phyloP scores from a whole-genome alignment of 202 grass and related monocot species.

The Carex arenaria region DNA sequence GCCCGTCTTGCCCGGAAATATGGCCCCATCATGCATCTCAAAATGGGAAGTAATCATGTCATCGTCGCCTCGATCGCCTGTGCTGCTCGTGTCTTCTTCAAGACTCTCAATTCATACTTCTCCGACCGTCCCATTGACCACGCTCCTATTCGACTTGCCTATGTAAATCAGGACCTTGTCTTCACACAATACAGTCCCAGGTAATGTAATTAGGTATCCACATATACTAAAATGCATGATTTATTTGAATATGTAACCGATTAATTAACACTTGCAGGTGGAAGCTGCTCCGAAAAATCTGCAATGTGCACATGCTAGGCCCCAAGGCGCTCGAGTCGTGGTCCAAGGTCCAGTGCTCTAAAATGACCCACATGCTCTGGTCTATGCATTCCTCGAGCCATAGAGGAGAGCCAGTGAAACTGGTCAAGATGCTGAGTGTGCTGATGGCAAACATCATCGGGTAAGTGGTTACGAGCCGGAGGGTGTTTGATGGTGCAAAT shows the following conservation, averaged over 20 bases:
- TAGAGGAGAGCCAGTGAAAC: not conserved
- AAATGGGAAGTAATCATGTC: constrained; percentile 1
- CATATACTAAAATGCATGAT: not conserved
- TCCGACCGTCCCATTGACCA: constrained; percentile 13
- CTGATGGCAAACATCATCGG: constrained; percentile 10
- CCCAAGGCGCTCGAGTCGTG: not conserved
- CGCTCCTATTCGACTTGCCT: not conserved
- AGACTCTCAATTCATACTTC: constrained; percentile 10
- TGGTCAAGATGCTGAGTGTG: constrained; percentile 8
- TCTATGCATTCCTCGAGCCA: not conserved
- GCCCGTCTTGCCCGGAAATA: constrained; percentile 3
- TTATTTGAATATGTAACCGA: not conserved
- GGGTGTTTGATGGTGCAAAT: constrained; percentile 7
- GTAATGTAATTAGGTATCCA: not conserved
- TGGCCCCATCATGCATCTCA: constrained; percentile 28
- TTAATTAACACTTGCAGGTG: not conserved
- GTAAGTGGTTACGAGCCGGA: constrained; percentile 4
- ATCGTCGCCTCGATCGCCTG: constrained; percentile 21
- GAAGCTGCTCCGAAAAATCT: constrained; percentile 16
- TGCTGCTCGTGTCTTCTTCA: constrained; percentile 23
- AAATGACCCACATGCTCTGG: constrained; percentile 2
- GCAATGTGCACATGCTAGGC: constrained; percentile 13
- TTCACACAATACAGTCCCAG: constrained; percentile 13
- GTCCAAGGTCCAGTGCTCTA: not conserved
- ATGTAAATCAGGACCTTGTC: constrained; percentile 19